Conservation (phyloP, 768 basidiomycete genomes). For the Leccinellum albellum region DNA sequence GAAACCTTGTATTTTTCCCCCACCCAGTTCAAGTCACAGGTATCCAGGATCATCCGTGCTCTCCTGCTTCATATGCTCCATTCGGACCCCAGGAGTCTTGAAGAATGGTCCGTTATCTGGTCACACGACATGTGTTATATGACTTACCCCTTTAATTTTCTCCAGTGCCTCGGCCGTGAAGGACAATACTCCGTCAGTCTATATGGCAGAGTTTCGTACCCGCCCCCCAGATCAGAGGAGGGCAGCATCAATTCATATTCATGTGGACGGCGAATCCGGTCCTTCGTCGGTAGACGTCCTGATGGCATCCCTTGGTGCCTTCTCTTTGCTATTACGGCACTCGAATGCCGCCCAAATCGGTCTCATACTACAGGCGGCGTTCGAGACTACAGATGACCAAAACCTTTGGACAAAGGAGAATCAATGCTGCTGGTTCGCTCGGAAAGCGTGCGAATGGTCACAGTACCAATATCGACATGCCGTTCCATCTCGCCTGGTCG, state of each 20-base stretch:
- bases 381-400: conserved; percentile 61
- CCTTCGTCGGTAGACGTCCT: conserved; percentile 73
- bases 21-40: conserved; percentile 68
- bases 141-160: neutral
- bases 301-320: conserved; percentile 64
- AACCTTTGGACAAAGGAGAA: conserved; percentile 63
- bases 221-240: conserved; percentile 76
- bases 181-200: conserved; percentile 69
- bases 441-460: conserved; percentile 78
- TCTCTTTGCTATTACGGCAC: conserved; percentile 70
- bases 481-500: conserved; percentile 80
- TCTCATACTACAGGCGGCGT: conserved; percentile 65
- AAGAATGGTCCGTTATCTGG: conserved; percentile 55
- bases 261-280: conserved; percentile 84
- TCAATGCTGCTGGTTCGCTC: conserved; percentile 81
- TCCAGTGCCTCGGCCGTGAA: conserved; percentile 58
- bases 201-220: conserved; percentile 79
- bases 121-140: neutral
- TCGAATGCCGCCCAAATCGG: conserved; percentile 74
- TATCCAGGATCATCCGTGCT: conserved; percentile 64
- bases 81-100: conserved; percentile 53
- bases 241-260: conserved; percentile 85
- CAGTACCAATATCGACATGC: conserved; percentile 93
- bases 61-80: conserved; percentile 66
- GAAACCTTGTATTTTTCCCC: conserved; percentile 77